Evolutionary conservation across 208 protist genomes (phyloP), one percentile per base, ranked within the genome.

Genomic region (Acanthamoeba royreba): DNA sequence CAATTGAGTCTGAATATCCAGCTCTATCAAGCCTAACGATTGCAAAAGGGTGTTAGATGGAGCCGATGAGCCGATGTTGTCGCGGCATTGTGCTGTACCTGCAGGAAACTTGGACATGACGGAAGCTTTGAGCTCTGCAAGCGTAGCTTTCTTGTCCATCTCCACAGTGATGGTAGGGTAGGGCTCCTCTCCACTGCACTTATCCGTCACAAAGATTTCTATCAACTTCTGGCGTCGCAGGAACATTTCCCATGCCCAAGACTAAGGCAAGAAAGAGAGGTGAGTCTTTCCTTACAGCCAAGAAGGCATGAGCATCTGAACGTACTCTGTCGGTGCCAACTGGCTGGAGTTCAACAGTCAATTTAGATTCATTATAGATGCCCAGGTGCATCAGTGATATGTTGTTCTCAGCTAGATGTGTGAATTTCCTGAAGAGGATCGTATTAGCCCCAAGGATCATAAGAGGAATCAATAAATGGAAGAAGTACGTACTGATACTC

Each of bases 361-460:
- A 33, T 19, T 47, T 43, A 0, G 69, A 81, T 22, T 81, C 69
- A 19, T 81, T 81, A 42, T 81, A 81, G 38, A 81, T 81, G 8
- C 69, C 69, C 69, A 81, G 19, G 22, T 81, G 69, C 40, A 81
- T 5, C 38, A 81, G 69, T 5, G 69, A 47, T 9, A 81, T 81
- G 40, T 81, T 81, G 38, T 81, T 81, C 69, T 81, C 69, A 1
- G 69, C 69, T 42, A 81, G 28, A 19, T 81, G 69, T 1, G 69
- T 81, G 40, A 81, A 81, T 47, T 81, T 81, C 69, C 69, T 81
- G 69, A n/a, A n/a, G n/a, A n/a, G n/a, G n/a, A n/a, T n/a, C n/a
- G n/a, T n/a, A n/a, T n/a, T n/a, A n/a, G n/a, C n/a, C n/a, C n/a
- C n/a, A n/a, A n/a, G n/a, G n/a, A n/a, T n/a, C n/a, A n/a, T n/a